Conservation (phyloP, 495 filamentous ascomycete species). For the Immersiella caudata region DNA sequence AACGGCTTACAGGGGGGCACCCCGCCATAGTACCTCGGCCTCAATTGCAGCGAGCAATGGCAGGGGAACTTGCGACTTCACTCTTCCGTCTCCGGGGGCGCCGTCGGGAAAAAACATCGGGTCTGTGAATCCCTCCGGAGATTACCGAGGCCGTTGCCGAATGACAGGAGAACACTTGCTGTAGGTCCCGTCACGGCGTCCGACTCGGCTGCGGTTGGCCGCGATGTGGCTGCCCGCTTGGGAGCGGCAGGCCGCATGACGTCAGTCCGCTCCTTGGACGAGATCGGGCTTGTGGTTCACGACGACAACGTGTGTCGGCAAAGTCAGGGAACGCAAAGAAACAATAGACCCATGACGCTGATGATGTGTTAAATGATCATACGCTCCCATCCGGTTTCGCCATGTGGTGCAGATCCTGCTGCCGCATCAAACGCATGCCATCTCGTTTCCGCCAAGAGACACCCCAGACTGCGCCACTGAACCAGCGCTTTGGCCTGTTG, state of each 20-base stretch:
- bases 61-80: not conserved
- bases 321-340: not conserved
- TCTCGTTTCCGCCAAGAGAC: not conserved
- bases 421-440: not conserved
- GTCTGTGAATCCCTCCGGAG: not conserved
- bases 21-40: conserved; percentile 28
- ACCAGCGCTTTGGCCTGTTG: not conserved
- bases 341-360: not conserved
- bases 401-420: not conserved
- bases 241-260: not conserved
- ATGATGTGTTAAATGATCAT: not conserved
- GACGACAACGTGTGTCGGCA: not conserved
- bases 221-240: conserved; percentile 4
- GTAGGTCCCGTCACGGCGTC: conserved; percentile 4
- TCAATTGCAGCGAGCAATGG: conserved; percentile 35
- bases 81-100: not conserved
- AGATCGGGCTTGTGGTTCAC: not conserved
- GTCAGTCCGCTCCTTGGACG: not conserved
- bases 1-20: not conserved
- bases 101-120: not conserved
- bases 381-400: not conserved
- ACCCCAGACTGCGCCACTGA: not conserved
- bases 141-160: not conserved
- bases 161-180: not conserved
- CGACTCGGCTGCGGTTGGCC: not conserved